These are phyloP conservation scores for Debaryomyces maramus DNA, from an alignment of 805 yeast species.

Conservation along the genomic window DNA sequence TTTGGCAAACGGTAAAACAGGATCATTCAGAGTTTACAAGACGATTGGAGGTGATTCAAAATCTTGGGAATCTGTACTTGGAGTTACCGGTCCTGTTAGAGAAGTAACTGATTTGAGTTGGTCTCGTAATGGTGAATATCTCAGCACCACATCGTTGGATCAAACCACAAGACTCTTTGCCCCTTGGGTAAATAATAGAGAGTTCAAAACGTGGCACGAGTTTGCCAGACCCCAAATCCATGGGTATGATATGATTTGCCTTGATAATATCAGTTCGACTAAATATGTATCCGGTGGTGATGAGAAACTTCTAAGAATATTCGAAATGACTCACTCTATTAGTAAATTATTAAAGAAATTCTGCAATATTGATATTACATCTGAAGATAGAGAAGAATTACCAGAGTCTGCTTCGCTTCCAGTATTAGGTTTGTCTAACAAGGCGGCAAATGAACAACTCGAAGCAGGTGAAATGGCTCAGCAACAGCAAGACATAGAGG, in stretches of 20 bases:
- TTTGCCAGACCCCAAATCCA: constrained; percentile 97
- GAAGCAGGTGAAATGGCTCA: constrained; percentile 41
- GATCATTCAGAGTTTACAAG: constrained; percentile 83
- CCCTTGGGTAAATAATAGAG: constrained; percentile 47
- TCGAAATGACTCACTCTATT: constrained; percentile 83
- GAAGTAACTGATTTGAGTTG: constrained; percentile 80
- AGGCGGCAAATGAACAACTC: constrained; percentile 61
- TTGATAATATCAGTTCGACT: constrained; percentile 57
- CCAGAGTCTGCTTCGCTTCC: constrained; percentile 91
- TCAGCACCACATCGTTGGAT: constrained; percentile 80
- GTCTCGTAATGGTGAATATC: constrained; percentile 63
- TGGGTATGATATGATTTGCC: constrained; percentile 93
- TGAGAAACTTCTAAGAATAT: constrained; percentile 86
- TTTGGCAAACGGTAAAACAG: constrained; percentile 86
- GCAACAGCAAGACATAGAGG: constrained; percentile 42
- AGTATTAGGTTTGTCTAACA: constrained; percentile 89
- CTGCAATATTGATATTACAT: constrained; percentile 42
- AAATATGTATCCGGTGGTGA: constrained; percentile 92
- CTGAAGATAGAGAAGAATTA: constrained; percentile 31
- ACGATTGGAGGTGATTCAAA: constrained; percentile 27
- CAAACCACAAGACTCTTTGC: constrained; percentile 90
- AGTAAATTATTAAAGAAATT: constrained; percentile 58
- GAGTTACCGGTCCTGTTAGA: constrained; percentile 73
- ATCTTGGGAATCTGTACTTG: constrained; percentile 49
- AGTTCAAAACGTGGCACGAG: constrained; percentile 69